phyloP scores from a whole-genome alignment of 2,329 filamentous ascomycete species.

The Chaetomium globosum region DNA sequence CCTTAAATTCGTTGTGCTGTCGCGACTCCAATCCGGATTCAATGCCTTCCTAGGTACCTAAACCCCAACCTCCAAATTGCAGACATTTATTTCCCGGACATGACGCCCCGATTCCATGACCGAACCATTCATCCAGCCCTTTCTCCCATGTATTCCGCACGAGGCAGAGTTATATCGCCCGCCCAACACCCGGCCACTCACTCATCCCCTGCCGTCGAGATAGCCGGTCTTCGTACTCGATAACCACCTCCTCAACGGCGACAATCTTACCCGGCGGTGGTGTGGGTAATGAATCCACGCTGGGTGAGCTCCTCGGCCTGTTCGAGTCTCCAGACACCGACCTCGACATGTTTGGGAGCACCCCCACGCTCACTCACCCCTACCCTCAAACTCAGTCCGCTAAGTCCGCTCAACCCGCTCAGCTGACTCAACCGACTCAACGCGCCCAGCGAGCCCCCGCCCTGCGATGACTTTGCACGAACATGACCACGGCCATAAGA shows the following conservation, averaged over 20 bases:
- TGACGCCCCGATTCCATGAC: not conserved
- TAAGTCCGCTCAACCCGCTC: slow-evolving; percentile 31
- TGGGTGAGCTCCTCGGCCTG: not conserved
- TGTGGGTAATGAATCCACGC: not conserved
- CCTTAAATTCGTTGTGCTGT: not conserved
- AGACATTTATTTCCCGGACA: not conserved
- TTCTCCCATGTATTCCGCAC: not conserved
- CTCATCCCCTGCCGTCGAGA: not conserved
- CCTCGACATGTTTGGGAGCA: not conserved
- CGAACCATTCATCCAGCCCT: not conserved
- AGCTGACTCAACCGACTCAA: slow-evolving; percentile 20
- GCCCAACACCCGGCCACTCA: not conserved
- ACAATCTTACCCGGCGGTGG: slow-evolving; percentile 34
- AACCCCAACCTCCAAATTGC: no score
- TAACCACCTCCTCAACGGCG: slow-evolving; percentile 33
- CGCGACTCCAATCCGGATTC: not conserved
- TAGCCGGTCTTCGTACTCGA: slow-evolving; percentile 32
- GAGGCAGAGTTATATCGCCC: not conserved
- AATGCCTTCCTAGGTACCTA: no score
- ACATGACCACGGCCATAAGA: not conserved
- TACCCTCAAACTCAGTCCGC: slow-evolving; percentile 31
- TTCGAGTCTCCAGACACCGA: not conserved
- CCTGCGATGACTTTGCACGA: not conserved
- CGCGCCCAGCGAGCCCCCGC: slow-evolving; percentile 20
- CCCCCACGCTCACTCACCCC: not conserved